phyloP scores from a whole-genome alignment of 148 eudicot species.

The Camellia sinensis region DNA sequence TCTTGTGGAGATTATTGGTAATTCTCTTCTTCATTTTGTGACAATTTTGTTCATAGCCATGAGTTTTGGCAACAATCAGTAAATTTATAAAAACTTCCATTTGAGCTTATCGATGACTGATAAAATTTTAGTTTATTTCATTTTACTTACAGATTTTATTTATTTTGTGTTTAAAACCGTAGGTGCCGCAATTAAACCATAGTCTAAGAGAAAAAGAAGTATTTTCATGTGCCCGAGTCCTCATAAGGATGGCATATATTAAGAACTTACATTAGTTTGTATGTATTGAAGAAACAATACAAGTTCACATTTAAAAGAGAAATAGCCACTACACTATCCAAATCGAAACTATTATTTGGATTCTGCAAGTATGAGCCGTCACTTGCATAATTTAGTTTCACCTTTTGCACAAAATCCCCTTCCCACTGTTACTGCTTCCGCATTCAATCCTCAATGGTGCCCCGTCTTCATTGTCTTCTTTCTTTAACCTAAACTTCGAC shows the following conservation, averaged over 20 bases:
- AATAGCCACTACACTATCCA: neutral
- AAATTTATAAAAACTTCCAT: too few species aligned
- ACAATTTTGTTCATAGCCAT: too few species aligned
- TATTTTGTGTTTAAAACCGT: neutral
- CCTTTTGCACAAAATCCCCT: slow-evolving; percentile 13
- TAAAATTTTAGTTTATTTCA: too few species aligned
- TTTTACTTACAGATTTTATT: too few species aligned
- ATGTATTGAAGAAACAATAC: neutral
- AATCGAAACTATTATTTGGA: neutral
- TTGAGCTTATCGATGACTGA: too few species aligned
- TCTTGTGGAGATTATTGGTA: slow-evolving; percentile 54
- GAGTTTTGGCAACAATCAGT: too few species aligned
- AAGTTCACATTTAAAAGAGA: neutral
- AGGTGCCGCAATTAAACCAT: neutral
- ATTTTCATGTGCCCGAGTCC: neutral
- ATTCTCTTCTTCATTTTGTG: neutral
- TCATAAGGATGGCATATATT: neutral
- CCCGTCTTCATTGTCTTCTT: neutral
- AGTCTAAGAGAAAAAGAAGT: neutral
- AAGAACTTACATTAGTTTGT: neutral
- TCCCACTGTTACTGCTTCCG: neutral
- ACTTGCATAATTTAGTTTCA: neutral
- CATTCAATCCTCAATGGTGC: slow-evolving; percentile 1
- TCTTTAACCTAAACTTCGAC: slow-evolving; percentile 10
- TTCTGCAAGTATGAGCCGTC: neutral